Conservation (phyloP, 164 flowering plant species). For the Chloranthus sessilifolius region DNA sequence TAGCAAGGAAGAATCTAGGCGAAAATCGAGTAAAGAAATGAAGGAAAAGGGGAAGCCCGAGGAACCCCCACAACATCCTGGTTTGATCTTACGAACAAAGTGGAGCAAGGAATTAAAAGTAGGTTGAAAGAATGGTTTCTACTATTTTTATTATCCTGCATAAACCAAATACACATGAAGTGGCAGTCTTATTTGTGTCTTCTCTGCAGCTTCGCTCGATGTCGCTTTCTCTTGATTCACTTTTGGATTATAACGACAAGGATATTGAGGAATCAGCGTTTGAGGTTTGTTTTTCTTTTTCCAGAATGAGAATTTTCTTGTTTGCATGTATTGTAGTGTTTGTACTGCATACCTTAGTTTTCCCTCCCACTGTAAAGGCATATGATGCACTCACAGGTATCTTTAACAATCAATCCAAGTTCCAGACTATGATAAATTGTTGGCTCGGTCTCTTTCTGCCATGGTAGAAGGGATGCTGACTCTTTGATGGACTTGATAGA, state of each 20-base stretch:
- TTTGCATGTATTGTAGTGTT: no score
- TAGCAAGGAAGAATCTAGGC: slow-evolving; percentile 41
- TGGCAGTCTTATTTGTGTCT: slow-evolving; percentile 5
- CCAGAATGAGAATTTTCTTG: no score
- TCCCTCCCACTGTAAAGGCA: no score
- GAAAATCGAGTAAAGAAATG: slow-evolving; percentile 40
- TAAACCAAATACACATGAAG: background rate
- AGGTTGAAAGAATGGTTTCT: slow-evolving; percentile 23
- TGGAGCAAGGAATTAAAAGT: slow-evolving; percentile 66
- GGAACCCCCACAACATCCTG: slow-evolving; percentile 83
- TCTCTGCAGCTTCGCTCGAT: slow-evolving; percentile 62
- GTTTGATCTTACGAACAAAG: slow-evolving; percentile 70
- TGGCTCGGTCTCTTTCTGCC: no score
- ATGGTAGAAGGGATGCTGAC: no score
- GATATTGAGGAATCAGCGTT: slow-evolving; percentile 89
- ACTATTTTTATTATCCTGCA: background rate
- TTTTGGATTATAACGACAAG: slow-evolving; percentile 83
- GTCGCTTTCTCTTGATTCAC: slow-evolving; percentile 88
- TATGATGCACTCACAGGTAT: no score
- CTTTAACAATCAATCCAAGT: no score
- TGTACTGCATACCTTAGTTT: no score
- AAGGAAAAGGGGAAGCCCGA: slow-evolving; percentile 62
- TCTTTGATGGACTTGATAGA: no score
- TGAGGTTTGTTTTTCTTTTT: slow-evolving; percentile 52
- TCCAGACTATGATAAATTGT: no score